A percentile compares a stretch with the other conserved stretches of the same genome.
phyloP scores from a whole-genome alignment of 345 rosid genomes.

The Garcia nutans region DNA sequence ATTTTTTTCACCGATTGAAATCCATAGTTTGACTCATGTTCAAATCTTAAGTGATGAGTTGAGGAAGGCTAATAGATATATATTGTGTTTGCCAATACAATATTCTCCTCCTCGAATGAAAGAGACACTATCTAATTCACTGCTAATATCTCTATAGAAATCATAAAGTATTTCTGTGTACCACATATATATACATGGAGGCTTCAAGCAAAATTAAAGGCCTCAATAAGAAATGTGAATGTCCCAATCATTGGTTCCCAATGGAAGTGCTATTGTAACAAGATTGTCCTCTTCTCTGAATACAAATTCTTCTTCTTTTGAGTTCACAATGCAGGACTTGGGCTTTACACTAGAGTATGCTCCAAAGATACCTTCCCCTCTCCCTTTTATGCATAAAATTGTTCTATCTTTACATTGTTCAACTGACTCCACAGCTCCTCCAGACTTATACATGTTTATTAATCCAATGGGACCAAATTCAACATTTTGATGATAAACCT shows the following conservation, averaged over 20 bases:
- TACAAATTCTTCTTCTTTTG: slow-evolving; percentile 16
- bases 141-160: no score
- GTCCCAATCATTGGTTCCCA: slow-evolving; percentile 34
- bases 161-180: no score
- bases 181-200: no score
- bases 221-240: slow-evolving; percentile 34
- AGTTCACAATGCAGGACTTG: slow-evolving; percentile 31
- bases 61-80: no score
- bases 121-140: no score
- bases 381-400: slow-evolving; percentile 33
- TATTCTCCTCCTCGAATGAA: no score
- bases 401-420: neutral
- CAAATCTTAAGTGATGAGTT: no score
- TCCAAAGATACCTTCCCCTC: slow-evolving; percentile 45
- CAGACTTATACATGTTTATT: slow-evolving; percentile 51
- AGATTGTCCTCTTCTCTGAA: slow-evolving; percentile 34
- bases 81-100: no score
- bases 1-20: no score
- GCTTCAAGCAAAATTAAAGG: no score
- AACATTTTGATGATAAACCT: slow-evolving; percentile 38
- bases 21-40: no score
- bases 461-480: slow-evolving; percentile 54
- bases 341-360: slow-evolving; percentile 48
- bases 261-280: slow-evolving; percentile 29
- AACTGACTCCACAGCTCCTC: slow-evolving; percentile 46